Percentiles rank a stretch among this genome's conserved stretches.
phyloP scores from a whole-genome alignment of 208 protist species.

The Crithidia brevicula region DNA sequence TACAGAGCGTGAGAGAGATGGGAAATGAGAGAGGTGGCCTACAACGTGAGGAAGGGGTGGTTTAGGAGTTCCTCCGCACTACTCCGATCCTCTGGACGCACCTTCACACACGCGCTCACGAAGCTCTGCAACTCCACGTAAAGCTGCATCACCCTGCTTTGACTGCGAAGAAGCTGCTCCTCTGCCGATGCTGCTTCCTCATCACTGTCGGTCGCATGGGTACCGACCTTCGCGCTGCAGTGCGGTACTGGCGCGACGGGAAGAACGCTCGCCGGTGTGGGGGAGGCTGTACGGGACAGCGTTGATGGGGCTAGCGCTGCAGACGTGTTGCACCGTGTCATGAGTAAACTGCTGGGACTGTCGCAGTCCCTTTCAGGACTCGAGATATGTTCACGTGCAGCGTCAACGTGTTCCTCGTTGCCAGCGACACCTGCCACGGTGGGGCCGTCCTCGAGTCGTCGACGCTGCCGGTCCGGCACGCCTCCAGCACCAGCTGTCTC shows the following conservation, averaged over 20 bases:
- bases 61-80: slow-evolving; percentile 61
- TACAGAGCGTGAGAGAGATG: not conserved
- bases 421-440: not conserved
- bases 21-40: not conserved
- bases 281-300: not conserved
- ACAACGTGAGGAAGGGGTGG: slow-evolving; percentile 70
- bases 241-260: not conserved
- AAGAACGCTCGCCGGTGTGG: not conserved
- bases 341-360: not conserved
- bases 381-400: not conserved
- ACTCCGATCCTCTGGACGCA: slow-evolving; percentile 67
- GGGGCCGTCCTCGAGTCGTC: slow-evolving; percentile 3
- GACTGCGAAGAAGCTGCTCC: slow-evolving; percentile 18
- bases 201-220: too few species aligned
- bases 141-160: slow-evolving; percentile 36
- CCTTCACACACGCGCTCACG: slow-evolving; percentile 50
- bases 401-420: not conserved
- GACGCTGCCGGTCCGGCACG: slow-evolving; percentile 5
- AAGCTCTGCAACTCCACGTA: slow-evolving; percentile 66
- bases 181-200: not conserved
- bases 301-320: not conserved
- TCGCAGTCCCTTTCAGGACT: not conserved
- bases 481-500: not conserved
- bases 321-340: not conserved
- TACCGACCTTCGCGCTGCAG: too few species aligned